Evolutionary conservation across 2,329 filamentous ascomycete species (phyloP), one percentile per base, ranked within the genome.

Genomic region (Trichoderma gracile): DNA sequence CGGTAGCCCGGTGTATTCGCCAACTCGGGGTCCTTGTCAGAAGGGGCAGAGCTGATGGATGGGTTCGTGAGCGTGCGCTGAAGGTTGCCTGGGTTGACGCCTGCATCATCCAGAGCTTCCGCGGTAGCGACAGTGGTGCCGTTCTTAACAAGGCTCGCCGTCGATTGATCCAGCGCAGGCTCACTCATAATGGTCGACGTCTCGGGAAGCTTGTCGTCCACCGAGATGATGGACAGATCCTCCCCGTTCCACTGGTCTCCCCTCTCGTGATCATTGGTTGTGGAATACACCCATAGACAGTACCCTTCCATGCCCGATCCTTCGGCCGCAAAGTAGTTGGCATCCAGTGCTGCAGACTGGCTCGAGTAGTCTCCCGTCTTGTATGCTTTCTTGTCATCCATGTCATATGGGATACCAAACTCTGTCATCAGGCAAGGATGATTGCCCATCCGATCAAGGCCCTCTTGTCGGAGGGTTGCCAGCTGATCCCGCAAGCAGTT

Each of bases 201-300:
- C 2, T 84, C 82, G 45, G 89, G 74, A 17, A 81, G 78, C 62
- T 87, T 88, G 75, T 99, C 96, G 73, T 99, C 93, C 5, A 86
- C 71, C 0, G 92, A 97, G 73, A 88, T 90, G 62, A 99, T 95
- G 5, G 93, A 97, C 40, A 99, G 78, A 74, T 99, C 95, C 76
- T 99, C 95, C 53, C 95, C 95, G 70, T 99, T 99, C 95, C 95
- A 99, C 69, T 92, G 87, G 72, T 99, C 95, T 62, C 95, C 95
- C 78, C 91, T 89, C 72, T 89, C 82, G 73, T 99, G 95, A 67
- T 89, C 89, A 74, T 98, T 99, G 83, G 84, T 84, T 21, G 86
- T 84, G 67, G 86, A 87, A 76, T 99, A 99, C 1, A 92, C 81
- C 95, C 95, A 99, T 52, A 97, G 76, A 0, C 93, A 91, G 72